These are phyloP conservation scores for Suillus luteus DNA, from an alignment of 768 basidiomycete species.

Conservation along the genomic window DNA sequence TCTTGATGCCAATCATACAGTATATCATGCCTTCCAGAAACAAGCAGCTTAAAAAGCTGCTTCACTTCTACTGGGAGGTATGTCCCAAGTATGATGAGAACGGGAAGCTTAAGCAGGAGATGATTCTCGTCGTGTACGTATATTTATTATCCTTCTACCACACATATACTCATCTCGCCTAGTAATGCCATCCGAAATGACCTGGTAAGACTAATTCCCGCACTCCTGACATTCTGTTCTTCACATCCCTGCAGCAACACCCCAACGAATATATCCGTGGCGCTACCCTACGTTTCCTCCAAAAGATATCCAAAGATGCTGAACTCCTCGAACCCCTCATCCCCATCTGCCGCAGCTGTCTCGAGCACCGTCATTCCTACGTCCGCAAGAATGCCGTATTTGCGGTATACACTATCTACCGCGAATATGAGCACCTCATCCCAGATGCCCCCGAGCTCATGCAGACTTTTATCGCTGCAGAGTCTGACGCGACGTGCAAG, in stretches of 20 bases:
- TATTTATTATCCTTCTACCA: slow-evolving; percentile 9
- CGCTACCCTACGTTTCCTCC: slow-evolving; percentile 30
- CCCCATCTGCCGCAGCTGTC: neutral
- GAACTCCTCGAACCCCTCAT: slow-evolving; percentile 71
- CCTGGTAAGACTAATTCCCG: neutral
- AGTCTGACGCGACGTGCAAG: neutral
- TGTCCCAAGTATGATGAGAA: slow-evolving; percentile 98
- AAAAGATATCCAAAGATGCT: slow-evolving; percentile 1
- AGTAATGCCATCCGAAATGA: slow-evolving; percentile 59
- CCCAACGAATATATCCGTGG: neutral
- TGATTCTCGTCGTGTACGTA: slow-evolving; percentile 97
- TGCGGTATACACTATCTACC: neutral
- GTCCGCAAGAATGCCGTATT: neutral
- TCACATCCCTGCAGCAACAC: neutral
- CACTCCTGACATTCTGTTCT: neutral
- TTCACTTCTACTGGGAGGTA: slow-evolving; percentile 97
- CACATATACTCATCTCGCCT: slow-evolving; percentile 18
- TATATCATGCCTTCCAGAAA: slow-evolving; percentile 68
- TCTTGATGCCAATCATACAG: slow-evolving; percentile 1
- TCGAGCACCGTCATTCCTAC: slow-evolving; percentile 1
- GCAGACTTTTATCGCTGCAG: neutral
- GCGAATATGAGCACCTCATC: neutral
- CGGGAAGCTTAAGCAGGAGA: slow-evolving; percentile 98
- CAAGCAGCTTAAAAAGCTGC: slow-evolving; percentile 92
- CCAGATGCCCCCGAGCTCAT: slow-evolving; percentile 3